These are phyloP conservation scores for Mimosa pudica DNA, from an alignment of 306 rosid species.

Conservation along the genomic window DNA sequence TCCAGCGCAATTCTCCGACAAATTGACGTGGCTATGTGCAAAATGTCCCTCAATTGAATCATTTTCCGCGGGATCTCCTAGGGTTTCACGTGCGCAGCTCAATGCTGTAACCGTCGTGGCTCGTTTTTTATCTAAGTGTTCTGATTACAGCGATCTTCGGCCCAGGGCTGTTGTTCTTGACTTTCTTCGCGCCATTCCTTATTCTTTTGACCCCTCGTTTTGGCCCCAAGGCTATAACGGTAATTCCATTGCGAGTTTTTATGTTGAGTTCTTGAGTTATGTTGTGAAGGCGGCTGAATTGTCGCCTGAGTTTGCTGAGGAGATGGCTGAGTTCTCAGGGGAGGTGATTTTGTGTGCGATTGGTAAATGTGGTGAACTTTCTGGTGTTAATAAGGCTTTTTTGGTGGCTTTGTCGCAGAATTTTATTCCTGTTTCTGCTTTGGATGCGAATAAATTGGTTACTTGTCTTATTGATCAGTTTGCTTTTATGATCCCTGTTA, in stretches of 20 bases:
- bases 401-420: slow-evolving; percentile 63
- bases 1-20: slow-evolving; percentile 72
- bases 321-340: slow-evolving; percentile 59
- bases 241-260: slow-evolving; percentile 67
- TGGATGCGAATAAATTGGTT: slow-evolving; percentile 62
- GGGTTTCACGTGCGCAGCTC: slow-evolving; percentile 89
- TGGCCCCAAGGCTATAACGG: slow-evolving; percentile 79
- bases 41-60: slow-evolving; percentile 77
- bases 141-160: slow-evolving; percentile 68
- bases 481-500: slow-evolving; percentile 44
- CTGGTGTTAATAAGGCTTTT: slow-evolving; percentile 68
- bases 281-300: slow-evolving; percentile 60
- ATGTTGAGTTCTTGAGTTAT: slow-evolving; percentile 59
- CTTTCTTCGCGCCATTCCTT: slow-evolving; percentile 74
- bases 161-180: slow-evolving; percentile 69
- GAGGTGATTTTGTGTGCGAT: slow-evolving; percentile 65
- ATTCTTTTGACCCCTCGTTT: slow-evolving; percentile 63
- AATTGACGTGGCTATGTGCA: slow-evolving; percentile 80
- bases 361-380: slow-evolving; percentile 42
- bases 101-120: slow-evolving; percentile 90
- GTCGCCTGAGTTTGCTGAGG: slow-evolving; percentile 68
- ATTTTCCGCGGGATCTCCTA: slow-evolving; percentile 69
- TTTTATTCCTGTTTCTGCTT: slow-evolving; percentile 64
- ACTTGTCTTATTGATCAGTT: slow-evolving; percentile 65
- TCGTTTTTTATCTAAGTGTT: slow-evolving; percentile 74